Evolutionary conservation across 495 filamentous ascomycete genomes (phyloP), one percentile per base, ranked within the genome.

Genomic region (Penicillium steckii): DNA sequence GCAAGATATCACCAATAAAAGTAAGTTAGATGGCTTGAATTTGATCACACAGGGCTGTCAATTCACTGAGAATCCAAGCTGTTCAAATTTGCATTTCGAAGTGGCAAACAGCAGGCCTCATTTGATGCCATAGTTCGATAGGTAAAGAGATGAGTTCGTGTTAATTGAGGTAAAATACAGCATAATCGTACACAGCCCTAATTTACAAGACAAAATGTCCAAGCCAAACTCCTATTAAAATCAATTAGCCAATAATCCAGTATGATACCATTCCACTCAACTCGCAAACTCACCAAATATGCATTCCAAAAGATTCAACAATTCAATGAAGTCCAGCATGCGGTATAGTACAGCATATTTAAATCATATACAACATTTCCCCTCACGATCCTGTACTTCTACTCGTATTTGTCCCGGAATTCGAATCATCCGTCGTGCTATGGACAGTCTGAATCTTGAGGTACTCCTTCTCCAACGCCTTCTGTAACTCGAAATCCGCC

Each of bases 401-500:
- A 41, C 24, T 56, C 13, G 55, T 45, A 4, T 24, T 44, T 8
- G 61, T 18, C 12, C 33, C 51, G 42, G 56, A 33, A 25, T 48
- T 62, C 49, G 52, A 21, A 17, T 50, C 58, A 15, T 61, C 67
- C 23, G 48, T 59, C 23, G 60, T 73, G 29, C 66, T 70, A 27
- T 73, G 66, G 40, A 90, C 86, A 3, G 66, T 80, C 71, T 98
- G 93, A 18, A 91, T 78, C 72, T 91, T 95, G 64, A 85, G 82
- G 68, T 96, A 97, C 72, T 97, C 89, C 60, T 89, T 80, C 70
- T 97, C 91, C 37, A 99, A 73, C 18, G 73, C 78, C 54, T 80
- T 82, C 70, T 99, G 94, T 82, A 93, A 82, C 52, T 96, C 90
- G 61, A 97, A 99, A 54, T 99, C 95, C 48, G 88, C 82, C 68